phyloP scores from a whole-genome alignment of 805 yeast species.

The Lipomyces sp. region DNA sequence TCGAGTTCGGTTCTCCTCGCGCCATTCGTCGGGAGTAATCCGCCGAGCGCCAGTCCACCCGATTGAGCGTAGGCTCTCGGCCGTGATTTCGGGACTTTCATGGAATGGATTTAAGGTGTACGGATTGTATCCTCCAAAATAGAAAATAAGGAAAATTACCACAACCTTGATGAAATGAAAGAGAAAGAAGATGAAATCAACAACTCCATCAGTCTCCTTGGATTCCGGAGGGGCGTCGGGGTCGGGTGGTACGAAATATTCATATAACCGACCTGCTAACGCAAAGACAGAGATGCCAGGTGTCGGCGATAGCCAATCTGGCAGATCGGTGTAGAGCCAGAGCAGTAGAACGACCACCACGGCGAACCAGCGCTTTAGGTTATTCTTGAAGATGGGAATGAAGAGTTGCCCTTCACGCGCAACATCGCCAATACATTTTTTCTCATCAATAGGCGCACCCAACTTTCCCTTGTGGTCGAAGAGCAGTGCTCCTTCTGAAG shows the following conservation, averaged over 20 bases:
- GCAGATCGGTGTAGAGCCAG: conserved; percentile 95
- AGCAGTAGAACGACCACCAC: conserved; percentile 47
- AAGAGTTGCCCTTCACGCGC: conserved; percentile 92
- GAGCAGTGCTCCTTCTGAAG: conserved; percentile 79
- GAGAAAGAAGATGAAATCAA: conserved; percentile 58
- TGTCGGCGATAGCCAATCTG: conserved; percentile 86
- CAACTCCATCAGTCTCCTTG: conserved; percentile 15
- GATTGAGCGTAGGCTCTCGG: conserved; percentile 62
- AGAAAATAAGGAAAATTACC: conserved; percentile 60
- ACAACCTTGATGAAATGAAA: conserved; percentile 70
- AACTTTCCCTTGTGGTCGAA: conserved; percentile 54
- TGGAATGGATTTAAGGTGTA: conserved; percentile 48
- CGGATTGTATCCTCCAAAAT: conserved; percentile 82
- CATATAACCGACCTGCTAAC: conserved; percentile 49
- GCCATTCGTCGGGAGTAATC: conserved; percentile 71
- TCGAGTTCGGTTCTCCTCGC: conserved; percentile 66
- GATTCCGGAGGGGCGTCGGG: conserved; percentile 50
- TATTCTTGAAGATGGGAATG: conserved; percentile 69
- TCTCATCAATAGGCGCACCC: conserved; percentile 52
- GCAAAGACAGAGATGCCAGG: conserved; percentile 86
- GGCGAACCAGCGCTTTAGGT: conserved; percentile 43
- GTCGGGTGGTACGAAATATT: conserved; percentile 48
- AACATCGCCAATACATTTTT: conserved; percentile 59
- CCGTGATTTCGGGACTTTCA: conserved; percentile 47
- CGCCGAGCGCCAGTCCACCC: conserved; percentile 97